Evolutionary conservation across 2,329 filamentous ascomycete species (phyloP).

Genomic region (Fusarium chlamydosporum): DNA sequence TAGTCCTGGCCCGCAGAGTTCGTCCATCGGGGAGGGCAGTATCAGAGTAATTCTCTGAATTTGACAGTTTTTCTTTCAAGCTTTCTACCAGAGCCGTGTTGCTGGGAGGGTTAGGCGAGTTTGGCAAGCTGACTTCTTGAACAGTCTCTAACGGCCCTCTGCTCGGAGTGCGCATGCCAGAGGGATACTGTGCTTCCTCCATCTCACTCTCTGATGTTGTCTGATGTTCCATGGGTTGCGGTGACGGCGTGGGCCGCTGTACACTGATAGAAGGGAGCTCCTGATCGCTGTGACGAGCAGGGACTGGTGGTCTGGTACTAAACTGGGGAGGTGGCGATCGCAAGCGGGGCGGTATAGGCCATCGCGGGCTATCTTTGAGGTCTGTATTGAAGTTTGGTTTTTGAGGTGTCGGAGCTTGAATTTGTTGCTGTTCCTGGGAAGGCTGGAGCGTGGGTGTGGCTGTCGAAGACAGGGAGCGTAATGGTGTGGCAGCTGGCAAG

Average conservation of each 20-base stretch:
- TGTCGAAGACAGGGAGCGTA: conserved; percentile 77
- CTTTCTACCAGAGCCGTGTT: conserved; percentile 65
- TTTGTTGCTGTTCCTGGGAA: conserved; percentile 70
- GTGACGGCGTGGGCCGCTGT: conserved; percentile 64
- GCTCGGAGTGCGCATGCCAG: conserved; percentile 72
- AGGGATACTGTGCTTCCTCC: conserved; percentile 63
- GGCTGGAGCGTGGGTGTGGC: conserved; percentile 76
- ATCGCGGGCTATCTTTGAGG: conserved; percentile 72
- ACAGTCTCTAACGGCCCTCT: conserved; percentile 86
- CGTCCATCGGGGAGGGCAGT: conserved; percentile 57
- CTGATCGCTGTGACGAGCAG: conserved; percentile 63
- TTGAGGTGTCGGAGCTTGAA: conserved; percentile 74
- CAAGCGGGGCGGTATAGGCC: conserved; percentile 82
- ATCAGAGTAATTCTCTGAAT: conserved; percentile 60
- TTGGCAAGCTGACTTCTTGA: conserved; percentile 86
- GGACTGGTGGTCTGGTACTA: conserved; percentile 61
- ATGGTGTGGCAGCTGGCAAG: conserved; percentile 72
- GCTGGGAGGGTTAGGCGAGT: conserved; percentile 70
- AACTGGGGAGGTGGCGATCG: conserved; percentile 79
- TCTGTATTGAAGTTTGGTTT: conserved; percentile 69
- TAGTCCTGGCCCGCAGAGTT: conserved; percentile 63
- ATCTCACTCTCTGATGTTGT: conserved; percentile 65
- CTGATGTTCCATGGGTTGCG: conserved; percentile 59
- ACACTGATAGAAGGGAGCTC: conserved; percentile 68
- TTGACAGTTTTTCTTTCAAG: conserved; percentile 64